These are phyloP conservation scores for Xylaria intraflava DNA, from an alignment of 495 filamentous ascomycete genomes.

Conservation along the genomic window DNA sequence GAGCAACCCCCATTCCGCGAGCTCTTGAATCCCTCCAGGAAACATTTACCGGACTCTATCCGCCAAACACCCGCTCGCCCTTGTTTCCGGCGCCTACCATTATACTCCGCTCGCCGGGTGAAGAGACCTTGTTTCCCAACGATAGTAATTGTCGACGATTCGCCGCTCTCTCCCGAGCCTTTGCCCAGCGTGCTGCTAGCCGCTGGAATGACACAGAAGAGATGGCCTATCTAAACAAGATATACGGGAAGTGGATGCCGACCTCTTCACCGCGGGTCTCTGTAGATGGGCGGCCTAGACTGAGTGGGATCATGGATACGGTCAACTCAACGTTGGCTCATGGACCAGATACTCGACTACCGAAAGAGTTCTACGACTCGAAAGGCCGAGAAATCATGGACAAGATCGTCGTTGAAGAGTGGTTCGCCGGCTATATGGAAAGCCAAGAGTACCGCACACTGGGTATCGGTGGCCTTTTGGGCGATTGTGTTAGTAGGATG, in stretches of 20 bases:
- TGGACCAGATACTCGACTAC: conserved; percentile 68
- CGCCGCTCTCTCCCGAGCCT: conserved; percentile 68
- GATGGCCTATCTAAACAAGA: conserved; percentile 73
- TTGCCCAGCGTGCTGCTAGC: conserved; percentile 72
- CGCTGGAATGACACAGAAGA: conserved; percentile 78
- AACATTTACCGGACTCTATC: conserved; percentile 85
- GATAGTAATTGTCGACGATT: conserved; percentile 80
- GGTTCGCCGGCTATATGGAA: conserved; percentile 83
- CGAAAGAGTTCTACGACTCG: conserved; percentile 79
- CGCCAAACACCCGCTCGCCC: conserved; percentile 52
- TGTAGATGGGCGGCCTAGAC: conserved; percentile 75
- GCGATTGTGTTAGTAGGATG: conserved; percentile 83
- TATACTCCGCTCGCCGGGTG: conserved; percentile 59
- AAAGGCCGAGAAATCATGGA: conserved; percentile 66
- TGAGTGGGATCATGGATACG: conserved; percentile 90
- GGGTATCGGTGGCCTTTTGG: conserved; percentile 77
- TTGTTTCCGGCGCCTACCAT: conserved; percentile 66
- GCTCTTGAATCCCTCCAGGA: conserved; percentile 87
- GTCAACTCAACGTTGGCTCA: conserved; percentile 85
- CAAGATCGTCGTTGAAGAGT: conserved; percentile 79
- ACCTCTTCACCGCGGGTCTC: conserved; percentile 57
- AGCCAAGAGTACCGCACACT: conserved; percentile 76
- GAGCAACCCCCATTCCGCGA: conserved; percentile 76
- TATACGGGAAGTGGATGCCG: conserved; percentile 81
- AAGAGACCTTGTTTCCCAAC: conserved; percentile 93